Evolutionary conservation across 2,329 filamentous ascomycete genomes (phyloP), one percentile per base, ranked within the genome.

Genomic region (Fusarium goolgardi): DNA sequence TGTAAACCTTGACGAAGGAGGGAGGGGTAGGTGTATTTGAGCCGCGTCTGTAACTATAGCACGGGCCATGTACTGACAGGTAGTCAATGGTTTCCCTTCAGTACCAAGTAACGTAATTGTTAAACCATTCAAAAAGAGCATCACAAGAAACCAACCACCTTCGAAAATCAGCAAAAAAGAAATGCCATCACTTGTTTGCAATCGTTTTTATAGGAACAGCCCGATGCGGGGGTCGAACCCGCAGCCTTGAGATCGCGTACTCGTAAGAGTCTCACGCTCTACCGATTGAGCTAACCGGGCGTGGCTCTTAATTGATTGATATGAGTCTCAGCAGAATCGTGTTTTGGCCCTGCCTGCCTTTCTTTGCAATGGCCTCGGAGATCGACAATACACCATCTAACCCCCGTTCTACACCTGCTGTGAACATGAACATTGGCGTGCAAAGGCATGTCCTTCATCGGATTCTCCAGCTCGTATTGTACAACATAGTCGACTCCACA

Each of bases 211-310:
- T 76, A 76, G 74, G 71, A 77, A 77, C 37, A 79, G 77, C 75
- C 77, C 77, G 75, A 79, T 76, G 77, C 76, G 77, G 77, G 77
- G 78, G 77, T 83, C 82, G 82, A 85, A 86, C 84, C 81, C 81
- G 80, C 82, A 84, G 80, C 82, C 82, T 84, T 83, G 81, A 85
- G 83, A 63, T 47, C 62, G 73, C 50, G 68, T 64, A 69, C 71
- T 72, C 66, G 16, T 84, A 84, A 84, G 86, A 89, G 87, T 88
- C 87, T 88, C 83, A 88, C 86, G 85, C 86, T 89, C 86, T 89
- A 88, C 73, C 71, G 68, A 75, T 75, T 75, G 70, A 76, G 70
- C 71, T 75, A 23, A 52, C 39, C 34, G 34, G 45, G 34, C 39
- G 37, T 64, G 60, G 31, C 41, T 64, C 41, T 54, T 32, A 46